Evolutionary conservation across 2,329 filamentous ascomycete species (phyloP).

Genomic region (Rhexocercosporidium sp.): DNA sequence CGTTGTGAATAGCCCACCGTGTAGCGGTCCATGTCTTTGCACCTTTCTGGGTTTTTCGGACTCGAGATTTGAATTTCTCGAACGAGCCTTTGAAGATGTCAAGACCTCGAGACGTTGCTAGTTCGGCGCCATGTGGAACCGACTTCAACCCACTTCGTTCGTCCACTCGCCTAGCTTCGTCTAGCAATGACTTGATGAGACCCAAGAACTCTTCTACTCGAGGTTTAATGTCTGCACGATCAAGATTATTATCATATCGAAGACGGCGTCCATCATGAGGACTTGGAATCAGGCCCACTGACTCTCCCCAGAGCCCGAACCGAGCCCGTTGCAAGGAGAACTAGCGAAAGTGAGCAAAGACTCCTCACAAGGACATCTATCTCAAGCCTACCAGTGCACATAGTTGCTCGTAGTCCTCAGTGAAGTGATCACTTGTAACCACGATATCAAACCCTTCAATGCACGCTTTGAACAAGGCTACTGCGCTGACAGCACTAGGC

Average conservation of each 20-base stretch:
- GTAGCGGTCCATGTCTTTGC: conserved; percentile 33
- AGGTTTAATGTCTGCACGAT: conserved; percentile 16
- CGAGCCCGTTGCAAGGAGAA: conserved; percentile 18
- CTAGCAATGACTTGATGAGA: conserved; percentile 22
- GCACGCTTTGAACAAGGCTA: conserved; percentile 36
- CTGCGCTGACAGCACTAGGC: conserved; percentile 32
- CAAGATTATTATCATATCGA: conserved; percentile 21
- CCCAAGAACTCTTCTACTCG: conserved; percentile 14
- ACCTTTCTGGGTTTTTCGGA: conserved; percentile 31
- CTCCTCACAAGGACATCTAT: background rate
- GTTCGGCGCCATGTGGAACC: background rate
- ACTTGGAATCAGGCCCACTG: conserved; percentile 20
- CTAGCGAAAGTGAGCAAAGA: conserved; percentile 2
- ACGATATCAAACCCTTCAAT: conserved; percentile 40
- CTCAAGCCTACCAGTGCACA: conserved; percentile 19
- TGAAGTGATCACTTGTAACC: conserved; percentile 30
- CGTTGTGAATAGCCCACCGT: conserved; percentile 33
- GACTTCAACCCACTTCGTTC: conserved; percentile 13
- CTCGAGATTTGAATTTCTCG: conserved; percentile 28
- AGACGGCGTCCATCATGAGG: conserved; percentile 8
- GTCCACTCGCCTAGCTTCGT: conserved; percentile 14
- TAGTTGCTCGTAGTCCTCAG: conserved; percentile 36
- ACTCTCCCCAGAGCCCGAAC: conserved; percentile 27
- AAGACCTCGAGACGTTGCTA: conserved; percentile 16
- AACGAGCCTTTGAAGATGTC: conserved; percentile 32